Percentiles rank a stretch among this genome's conserved stretches.
Conservation (phyloP, 2,329 filamentous ascomycete genomes). For the Talaromyces verruculosus region DNA sequence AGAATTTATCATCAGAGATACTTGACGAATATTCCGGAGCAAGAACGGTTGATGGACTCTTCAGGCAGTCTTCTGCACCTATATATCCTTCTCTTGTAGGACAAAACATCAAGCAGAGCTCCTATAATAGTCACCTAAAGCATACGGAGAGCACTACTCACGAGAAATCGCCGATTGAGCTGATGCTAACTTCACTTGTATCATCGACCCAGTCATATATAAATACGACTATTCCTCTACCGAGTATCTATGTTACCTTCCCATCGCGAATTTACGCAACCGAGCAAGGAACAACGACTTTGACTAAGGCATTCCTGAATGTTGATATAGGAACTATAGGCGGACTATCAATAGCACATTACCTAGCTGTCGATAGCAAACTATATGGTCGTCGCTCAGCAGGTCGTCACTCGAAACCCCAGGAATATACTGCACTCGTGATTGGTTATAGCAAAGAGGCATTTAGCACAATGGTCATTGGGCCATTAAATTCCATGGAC, state of each 20-base stretch:
- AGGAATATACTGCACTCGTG: not conserved
- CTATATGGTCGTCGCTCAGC: not conserved
- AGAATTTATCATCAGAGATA: not conserved
- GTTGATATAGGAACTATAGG: not conserved
- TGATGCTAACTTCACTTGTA: not conserved
- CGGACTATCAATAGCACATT: not conserved
- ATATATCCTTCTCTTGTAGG: not conserved
- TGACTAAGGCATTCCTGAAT: not conserved
- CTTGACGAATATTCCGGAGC: not conserved
- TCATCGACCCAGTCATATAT: not conserved
- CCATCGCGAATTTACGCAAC: not conserved
- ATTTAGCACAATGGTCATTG: not conserved
- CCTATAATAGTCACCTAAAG: not conserved
- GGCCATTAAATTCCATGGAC: not conserved
- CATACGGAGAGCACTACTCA: not conserved
- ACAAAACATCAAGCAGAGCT: not conserved
- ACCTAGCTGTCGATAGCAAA: not conserved
- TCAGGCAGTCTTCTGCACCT: not conserved
- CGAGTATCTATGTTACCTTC: not conserved
- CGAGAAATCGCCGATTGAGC: not conserved
- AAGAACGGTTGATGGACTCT: not conserved
- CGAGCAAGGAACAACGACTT: not conserved
- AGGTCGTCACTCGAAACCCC: not conserved
- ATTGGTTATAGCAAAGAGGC: not conserved
- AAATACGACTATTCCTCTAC: not conserved